Conservation (phyloP, 345 rosid species). For the Eucalyptus microcorys region DNA sequence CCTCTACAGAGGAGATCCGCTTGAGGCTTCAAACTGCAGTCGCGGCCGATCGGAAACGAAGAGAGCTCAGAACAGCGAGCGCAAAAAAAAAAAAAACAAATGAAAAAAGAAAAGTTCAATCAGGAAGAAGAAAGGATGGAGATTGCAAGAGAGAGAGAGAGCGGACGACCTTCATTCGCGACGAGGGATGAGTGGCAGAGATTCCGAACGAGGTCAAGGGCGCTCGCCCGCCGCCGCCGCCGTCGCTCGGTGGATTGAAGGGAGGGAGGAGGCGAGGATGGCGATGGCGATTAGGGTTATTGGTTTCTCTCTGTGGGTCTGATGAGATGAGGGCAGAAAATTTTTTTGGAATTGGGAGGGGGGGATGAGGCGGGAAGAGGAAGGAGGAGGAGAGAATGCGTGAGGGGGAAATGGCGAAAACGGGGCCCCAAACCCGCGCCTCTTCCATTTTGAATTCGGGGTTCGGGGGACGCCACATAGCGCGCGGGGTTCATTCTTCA, state of each 20-base stretch:
- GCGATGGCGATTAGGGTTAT: not conserved
- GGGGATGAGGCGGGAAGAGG: not conserved
- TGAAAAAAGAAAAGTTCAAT: rapidly evolving
- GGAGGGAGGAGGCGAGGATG: not conserved
- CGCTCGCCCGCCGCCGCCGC: not conserved
- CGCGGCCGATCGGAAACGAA: not conserved
- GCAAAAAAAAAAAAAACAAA: rapidly evolving
- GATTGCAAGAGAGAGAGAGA: not conserved
- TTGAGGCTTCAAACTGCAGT: not conserved
- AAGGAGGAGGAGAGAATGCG: not conserved
- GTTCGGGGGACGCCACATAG: not conserved
- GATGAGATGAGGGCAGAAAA: not conserved
- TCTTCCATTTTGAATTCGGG: not conserved
- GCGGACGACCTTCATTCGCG: not conserved
- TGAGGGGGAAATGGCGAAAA: not conserved
- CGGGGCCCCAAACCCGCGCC: not conserved
- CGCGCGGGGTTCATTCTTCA: not conserved
- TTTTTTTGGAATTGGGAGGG: not conserved
- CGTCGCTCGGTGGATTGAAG: not conserved
- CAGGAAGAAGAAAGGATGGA: not conserved
- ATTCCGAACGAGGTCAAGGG: too few species aligned
- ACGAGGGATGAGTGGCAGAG: not conserved
- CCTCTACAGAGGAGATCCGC: not conserved
- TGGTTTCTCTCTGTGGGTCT: not conserved
- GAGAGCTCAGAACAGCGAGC: not conserved